Evolutionary conservation across 768 basidiomycete genomes (phyloP).

Genomic region (Kondoa malvinella): DNA sequence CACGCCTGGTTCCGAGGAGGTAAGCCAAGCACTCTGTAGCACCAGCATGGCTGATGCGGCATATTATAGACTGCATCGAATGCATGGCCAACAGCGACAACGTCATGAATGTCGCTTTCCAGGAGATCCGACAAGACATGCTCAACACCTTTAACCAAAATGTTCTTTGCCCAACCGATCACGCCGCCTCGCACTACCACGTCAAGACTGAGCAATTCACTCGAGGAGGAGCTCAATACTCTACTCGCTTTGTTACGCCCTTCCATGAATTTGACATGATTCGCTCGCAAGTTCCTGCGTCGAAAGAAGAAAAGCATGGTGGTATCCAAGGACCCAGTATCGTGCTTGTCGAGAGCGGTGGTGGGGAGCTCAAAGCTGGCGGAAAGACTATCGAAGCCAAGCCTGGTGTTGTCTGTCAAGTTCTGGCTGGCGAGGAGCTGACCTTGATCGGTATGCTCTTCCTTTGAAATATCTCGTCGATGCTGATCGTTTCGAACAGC

Average conservation of each 20-base stretch:
- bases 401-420: not conserved
- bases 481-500: not conserved
- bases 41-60: not conserved
- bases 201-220: conserved; percentile 1
- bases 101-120: not conserved
- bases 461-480: not conserved
- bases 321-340: not conserved
- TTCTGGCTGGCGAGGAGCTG: conserved; percentile 3
- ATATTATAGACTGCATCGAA: not conserved
- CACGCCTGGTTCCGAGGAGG: conserved; percentile 1
- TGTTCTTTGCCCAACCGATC: conserved; percentile 2
- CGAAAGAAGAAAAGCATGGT: not conserved
- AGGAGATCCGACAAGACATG: not conserved
- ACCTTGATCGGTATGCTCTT: not conserved
- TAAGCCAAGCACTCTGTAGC: not conserved
- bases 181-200: not conserved
- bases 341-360: not conserved
- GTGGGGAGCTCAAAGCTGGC: not conserved
- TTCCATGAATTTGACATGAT: conserved; percentile 3
- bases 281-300: not conserved
- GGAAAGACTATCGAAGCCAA: not conserved
- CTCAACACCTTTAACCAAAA: not conserved
- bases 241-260: not conserved
- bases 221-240: not conserved
- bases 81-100: conserved; percentile 6